phyloP scores from a whole-genome alignment of 768 basidiomycete genomes.

The Hericium rajendrae region DNA sequence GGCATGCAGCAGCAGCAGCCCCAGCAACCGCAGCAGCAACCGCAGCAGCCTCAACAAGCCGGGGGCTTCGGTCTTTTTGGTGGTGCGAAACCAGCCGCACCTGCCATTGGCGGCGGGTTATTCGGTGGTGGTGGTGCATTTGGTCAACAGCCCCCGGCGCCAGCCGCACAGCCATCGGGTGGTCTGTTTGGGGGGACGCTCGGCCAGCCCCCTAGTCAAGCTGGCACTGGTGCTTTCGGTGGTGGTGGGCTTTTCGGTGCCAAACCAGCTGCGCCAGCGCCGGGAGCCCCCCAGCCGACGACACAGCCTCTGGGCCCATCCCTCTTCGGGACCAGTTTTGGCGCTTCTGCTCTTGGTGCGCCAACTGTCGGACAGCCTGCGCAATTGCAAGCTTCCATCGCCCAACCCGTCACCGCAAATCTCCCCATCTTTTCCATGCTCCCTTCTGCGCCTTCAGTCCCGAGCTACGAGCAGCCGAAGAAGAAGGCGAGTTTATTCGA shows the following conservation, averaged over 20 bases:
- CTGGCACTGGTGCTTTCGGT: constrained; percentile 31
- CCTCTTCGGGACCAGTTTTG: constrained; percentile 28
- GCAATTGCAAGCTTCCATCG: constrained; percentile 74
- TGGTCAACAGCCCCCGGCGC: constrained; percentile 30
- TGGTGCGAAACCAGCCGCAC: constrained; percentile 22
- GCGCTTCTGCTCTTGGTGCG: constrained; percentile 35
- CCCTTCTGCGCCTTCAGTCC: constrained; percentile 57
- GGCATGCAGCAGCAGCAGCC: constrained; percentile 6
- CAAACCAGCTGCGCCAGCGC: constrained; percentile 40
- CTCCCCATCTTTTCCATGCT: constrained; percentile 69
- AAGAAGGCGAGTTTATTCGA: constrained; percentile 79
- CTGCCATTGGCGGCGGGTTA: constrained; percentile 25
- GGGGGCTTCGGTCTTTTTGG: constrained; percentile 21
- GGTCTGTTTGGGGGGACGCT: constrained; percentile 44
- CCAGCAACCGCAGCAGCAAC: constrained; percentile 12
- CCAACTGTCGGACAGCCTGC: constrained; percentile 28
- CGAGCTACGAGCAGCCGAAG: constrained; percentile 54
- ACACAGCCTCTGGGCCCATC: constrained; percentile 22
- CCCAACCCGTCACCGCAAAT: constrained; percentile 70
- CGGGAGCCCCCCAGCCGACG: constrained; percentile 34
- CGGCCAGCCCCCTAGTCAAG: constrained; percentile 34
- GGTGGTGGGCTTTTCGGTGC: constrained; percentile 39
- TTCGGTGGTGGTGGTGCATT: constrained; percentile 39
- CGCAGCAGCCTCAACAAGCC: constrained; percentile 8
- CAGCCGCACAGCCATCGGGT: constrained; percentile 3